phyloP scores from a whole-genome alignment of 345 rosid genomes.

The Murraya paniculata region DNA sequence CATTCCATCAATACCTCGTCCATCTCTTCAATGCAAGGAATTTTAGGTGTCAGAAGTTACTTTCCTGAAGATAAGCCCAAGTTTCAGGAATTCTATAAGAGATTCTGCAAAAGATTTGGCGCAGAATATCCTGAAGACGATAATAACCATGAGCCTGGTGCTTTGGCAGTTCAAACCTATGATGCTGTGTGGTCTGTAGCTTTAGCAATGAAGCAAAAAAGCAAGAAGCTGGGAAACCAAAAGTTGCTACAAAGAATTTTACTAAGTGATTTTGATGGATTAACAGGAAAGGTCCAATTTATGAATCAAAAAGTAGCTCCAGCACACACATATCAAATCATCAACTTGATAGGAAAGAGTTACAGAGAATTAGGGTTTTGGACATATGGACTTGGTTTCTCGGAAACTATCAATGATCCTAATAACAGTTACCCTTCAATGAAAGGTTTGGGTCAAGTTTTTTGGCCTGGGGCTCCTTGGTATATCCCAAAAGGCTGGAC shows the following conservation, averaged over 20 bases:
- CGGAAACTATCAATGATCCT: not conserved
- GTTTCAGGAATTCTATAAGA: conserved; percentile 3
- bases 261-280: conserved; percentile 16
- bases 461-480: conserved; percentile 27
- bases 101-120: conserved; percentile 21
- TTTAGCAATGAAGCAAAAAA: conserved; percentile 9
- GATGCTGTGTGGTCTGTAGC: conserved; percentile 19
- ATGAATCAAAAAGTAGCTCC: conserved; percentile 11
- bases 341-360: conserved; percentile 28
- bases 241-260: conserved; percentile 6
- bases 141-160: conserved; percentile 23
- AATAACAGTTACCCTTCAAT: not conserved
- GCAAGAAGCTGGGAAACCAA: not conserved
- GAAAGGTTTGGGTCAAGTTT: conserved; percentile 18
- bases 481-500: conserved; percentile 26
- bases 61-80: not conserved
- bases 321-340: conserved; percentile 14
- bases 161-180: conserved; percentile 27
- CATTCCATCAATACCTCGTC: conserved; percentile 13
- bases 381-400: conserved; percentile 27
- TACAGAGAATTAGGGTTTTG: conserved; percentile 29
- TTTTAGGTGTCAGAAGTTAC: conserved; percentile 28
- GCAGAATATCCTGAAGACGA: conserved; percentile 14
- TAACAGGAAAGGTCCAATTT: conserved; percentile 18
- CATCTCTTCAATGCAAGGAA: conserved; percentile 25